Base-by-base conservation (phyloP, 164 flowering plant genomes). In the Vitis amurensis region DNA sequence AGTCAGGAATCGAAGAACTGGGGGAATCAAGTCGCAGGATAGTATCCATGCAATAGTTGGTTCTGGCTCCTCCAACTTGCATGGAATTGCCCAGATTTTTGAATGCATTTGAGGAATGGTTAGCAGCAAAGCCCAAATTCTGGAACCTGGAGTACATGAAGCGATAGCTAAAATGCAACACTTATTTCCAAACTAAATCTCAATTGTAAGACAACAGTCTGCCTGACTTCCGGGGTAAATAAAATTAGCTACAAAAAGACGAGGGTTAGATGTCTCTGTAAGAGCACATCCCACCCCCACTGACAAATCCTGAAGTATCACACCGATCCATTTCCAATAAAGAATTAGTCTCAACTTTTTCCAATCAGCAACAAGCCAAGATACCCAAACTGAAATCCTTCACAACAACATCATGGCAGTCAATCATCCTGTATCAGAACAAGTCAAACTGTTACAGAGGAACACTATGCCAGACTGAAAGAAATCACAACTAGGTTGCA, bases 241-340 rank as follows among this genome's bases (percentile, higher is more conserved):
- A 62, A 67, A 70, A 71, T 30, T 68, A 71, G 68, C 61, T 68
- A 75, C 75, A 77, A 81, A 79, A 37, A 37, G 44, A 74, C 73
- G 73, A 81, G 4, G 48, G 83, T 87, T 80, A 86, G 80, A 80
- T 64, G 77, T 73, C 76, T 70, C 67, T 51, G 48, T 53, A 75
- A 61, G 77, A 68, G 79, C 47, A 73, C 59, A 76, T 75, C 65
- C 84, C 84, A 74, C 97, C 98, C 80, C 98, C 97, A 63, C 98
- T 94, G 27, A 94, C 98, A 78, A 94, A 92, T 76, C 98, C 98
- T 23, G 97, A 92, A n/a, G 98, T 94, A 73, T 94, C 98, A 61
- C 87, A 63, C 3, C 98, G 89, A 78, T 94, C 98, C 98, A 94
- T 93, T 82, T 80, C 50, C 58, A 68, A 16, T 23, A 44, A 12